A percentile compares a stretch with the other conserved stretches of the same genome.
phyloP scores from a whole-genome alignment of 805 yeast genomes.

The Spathaspora girioi region DNA sequence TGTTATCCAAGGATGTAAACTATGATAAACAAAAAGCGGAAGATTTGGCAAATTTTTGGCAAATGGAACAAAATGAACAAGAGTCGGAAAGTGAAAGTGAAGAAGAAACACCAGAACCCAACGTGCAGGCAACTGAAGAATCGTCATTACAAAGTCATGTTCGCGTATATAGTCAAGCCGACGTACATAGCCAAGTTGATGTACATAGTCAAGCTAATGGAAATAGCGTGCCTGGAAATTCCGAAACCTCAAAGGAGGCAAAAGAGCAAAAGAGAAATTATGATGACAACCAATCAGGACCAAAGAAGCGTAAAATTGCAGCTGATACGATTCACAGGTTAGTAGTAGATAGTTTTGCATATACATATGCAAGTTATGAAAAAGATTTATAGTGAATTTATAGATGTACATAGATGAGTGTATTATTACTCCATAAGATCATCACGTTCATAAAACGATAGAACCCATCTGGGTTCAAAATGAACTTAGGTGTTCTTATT shows the following conservation, averaged over 20 bases:
- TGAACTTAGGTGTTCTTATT: too few species aligned
- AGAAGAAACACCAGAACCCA: not conserved
- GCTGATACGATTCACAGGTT: not conserved
- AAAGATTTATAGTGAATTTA: not conserved
- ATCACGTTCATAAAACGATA: too few species aligned
- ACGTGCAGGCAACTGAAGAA: not conserved
- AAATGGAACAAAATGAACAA: constrained; percentile 10
- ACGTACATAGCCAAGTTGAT: too few species aligned
- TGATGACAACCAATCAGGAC: not conserved
- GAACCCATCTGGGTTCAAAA: too few species aligned
- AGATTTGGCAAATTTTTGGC: constrained; percentile 3
- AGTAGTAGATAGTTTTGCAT: not conserved
- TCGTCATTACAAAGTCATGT: not conserved
- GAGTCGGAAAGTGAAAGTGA: constrained; percentile 5
- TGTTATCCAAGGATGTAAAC: constrained; percentile 1
- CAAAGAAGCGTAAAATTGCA: not conserved
- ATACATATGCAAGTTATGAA: constrained; percentile 2
- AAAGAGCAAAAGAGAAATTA: too few species aligned
- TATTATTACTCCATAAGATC: too few species aligned
- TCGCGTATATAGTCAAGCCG: too few species aligned
- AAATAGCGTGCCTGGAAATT: too few species aligned
- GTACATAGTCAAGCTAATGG: too few species aligned
- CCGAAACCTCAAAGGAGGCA: too few species aligned
- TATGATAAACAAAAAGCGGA: constrained; percentile 1
- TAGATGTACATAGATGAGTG: not conserved